Conservation (phyloP, 345 rosid species). For the Eucalyptus decipiens region DNA sequence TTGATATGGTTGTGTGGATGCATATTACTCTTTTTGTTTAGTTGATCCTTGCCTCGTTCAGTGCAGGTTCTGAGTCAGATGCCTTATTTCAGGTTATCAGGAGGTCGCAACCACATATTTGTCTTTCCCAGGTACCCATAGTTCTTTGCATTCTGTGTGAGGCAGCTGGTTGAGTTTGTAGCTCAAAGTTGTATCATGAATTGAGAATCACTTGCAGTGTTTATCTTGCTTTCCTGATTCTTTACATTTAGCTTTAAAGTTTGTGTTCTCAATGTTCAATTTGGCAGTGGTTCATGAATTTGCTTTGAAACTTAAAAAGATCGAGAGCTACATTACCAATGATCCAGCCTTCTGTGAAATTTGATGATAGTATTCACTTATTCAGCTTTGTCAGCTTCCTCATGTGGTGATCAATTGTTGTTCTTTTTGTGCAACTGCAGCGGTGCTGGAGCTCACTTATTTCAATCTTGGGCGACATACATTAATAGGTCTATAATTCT, state of each 20-base stretch:
- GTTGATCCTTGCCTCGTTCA: neutral
- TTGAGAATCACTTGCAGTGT: neutral
- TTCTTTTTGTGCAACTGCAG: neutral
- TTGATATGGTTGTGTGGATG: neutral
- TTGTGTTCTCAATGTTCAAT: neutral
- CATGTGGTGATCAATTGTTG: neutral
- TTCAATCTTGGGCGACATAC: conserved; percentile 24
- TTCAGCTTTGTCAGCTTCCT: neutral
- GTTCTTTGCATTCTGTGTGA: neutral
- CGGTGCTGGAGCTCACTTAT: conserved; percentile 30
- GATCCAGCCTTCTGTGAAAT: neutral
- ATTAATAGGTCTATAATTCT: conserved; percentile 27
- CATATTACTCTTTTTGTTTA: neutral
- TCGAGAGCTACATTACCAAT: neutral
- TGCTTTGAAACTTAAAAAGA: neutral
- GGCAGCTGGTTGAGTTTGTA: neutral
- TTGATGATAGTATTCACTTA: neutral
- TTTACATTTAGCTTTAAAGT: neutral
- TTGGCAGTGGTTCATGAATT: neutral
- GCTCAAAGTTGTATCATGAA: neutral
- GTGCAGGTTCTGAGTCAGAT: conserved; percentile 78
- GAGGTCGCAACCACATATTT: conserved; percentile 93
- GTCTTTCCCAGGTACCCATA: conserved; percentile 77
- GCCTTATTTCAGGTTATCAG: conserved; percentile 86
- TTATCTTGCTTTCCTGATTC: neutral